phyloP scores from a whole-genome alignment of 257 asterid genomes.

The Scutellaria minor region DNA sequence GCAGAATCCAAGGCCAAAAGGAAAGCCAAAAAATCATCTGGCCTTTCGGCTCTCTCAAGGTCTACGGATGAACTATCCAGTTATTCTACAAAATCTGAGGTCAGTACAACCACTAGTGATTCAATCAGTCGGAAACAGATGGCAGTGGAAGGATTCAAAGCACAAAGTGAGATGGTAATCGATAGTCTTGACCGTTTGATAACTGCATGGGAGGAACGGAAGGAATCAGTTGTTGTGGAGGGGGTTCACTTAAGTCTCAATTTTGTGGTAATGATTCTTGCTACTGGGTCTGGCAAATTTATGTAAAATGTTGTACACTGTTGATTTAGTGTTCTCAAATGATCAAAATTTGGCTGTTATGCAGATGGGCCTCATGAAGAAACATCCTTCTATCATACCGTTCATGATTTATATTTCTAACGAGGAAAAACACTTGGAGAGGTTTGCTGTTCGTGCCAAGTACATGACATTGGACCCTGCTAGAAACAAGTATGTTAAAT shows the following conservation, averaged over 20 bases:
- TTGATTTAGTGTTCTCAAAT: conserved; percentile 19
- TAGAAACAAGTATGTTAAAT: conserved; percentile 90
- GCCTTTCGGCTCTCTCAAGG: conserved; percentile 52
- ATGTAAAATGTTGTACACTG: not conserved
- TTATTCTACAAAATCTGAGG: conserved; percentile 52
- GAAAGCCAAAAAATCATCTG: conserved; percentile 79
- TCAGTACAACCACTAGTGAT: conserved; percentile 52
- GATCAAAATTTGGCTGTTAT: conserved; percentile 30
- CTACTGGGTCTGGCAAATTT: conserved; percentile 12
- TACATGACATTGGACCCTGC: conserved; percentile 99
- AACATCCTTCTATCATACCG: conserved; percentile 96
- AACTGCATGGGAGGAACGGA: conserved; percentile 96
- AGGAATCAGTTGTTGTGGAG: conserved; percentile 97
- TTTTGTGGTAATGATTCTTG: conserved; percentile 76
- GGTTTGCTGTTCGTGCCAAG: conserved; percentile 99
- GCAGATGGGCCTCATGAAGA: conserved; percentile 99
- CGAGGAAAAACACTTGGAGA: conserved; percentile 94
- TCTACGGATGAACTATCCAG: conserved; percentile 49
- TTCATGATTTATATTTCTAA: conserved; percentile 93
- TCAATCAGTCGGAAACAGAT: conserved; percentile 81
- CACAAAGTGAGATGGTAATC: conserved; percentile 99
- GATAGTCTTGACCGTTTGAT: conserved; percentile 97
- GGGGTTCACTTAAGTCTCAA: conserved; percentile 99
- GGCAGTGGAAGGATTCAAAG: conserved; percentile 98
- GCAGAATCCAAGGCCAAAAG: conserved; percentile 86